These are phyloP conservation scores for Pseudocercospora crystallina DNA, from an alignment of 2,329 filamentous ascomycete genomes.

Conservation along the genomic window DNA sequence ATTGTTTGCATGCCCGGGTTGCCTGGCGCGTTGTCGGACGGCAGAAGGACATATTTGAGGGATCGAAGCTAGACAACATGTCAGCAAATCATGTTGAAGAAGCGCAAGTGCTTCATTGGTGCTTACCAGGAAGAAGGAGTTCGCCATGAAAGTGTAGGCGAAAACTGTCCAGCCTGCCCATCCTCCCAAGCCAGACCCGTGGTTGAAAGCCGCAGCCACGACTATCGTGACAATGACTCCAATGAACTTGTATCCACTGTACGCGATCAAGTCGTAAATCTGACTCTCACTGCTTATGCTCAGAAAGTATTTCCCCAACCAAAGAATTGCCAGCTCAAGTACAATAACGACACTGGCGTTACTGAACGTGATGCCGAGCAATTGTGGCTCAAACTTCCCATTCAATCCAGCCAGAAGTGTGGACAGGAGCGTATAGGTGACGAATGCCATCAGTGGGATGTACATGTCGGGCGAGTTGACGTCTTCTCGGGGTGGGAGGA, in stretches of 20 bases:
- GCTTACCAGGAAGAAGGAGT: constrained; percentile 89
- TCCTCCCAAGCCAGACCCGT: constrained; percentile 77
- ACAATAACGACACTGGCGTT: constrained; percentile 79
- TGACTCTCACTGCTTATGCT: constrained; percentile 94
- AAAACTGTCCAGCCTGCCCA: constrained; percentile 90
- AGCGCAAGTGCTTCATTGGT: neutral
- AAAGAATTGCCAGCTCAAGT: constrained; percentile 85
- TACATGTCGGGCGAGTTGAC: constrained; percentile 97
- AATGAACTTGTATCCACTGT: constrained; percentile 98
- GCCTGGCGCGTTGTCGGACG: constrained; percentile 68
- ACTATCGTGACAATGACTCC: constrained; percentile 89
- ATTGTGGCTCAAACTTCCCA: constrained; percentile 89
- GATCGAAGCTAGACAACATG: constrained; percentile 70
- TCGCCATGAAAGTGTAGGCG: constrained; percentile 86
- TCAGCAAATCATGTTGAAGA: constrained; percentile 8
- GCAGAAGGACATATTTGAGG: constrained; percentile 90
- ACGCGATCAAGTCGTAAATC: constrained; percentile 88
- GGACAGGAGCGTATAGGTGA: constrained; percentile 94
- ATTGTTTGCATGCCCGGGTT: constrained; percentile 70
- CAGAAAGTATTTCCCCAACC: constrained; percentile 88
- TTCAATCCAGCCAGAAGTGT: constrained; percentile 86
- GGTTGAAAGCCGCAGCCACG: constrained; percentile 73
- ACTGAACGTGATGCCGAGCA: constrained; percentile 85
- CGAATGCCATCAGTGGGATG: constrained; percentile 95
- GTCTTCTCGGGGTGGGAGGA: constrained; percentile 89